Evolutionary conservation across 2,329 filamentous ascomycete genomes (phyloP), one percentile per base, ranked within the genome.

Genomic region (Cryphonectria naterciae): DNA sequence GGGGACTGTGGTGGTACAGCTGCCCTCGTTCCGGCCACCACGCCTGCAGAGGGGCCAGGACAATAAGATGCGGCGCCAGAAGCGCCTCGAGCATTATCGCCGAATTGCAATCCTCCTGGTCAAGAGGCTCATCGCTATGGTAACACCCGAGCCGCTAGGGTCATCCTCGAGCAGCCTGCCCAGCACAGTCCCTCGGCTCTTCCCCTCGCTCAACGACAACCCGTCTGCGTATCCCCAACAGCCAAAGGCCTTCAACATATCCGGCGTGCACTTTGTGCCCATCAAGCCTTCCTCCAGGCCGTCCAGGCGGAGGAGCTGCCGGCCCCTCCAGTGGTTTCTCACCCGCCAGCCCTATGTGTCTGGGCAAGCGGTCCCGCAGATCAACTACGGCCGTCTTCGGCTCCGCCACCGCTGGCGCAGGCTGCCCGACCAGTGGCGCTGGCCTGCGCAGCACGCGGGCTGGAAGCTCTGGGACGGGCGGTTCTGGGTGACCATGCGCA

Each of bases 381-480:
- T 56, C 52, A 54, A 54, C 6, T 72, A 58, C 5, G 39, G 73
- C 8, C 43, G 67, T 5, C 78, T 78, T 56, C 65, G 72, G 0
- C 2, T 73, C 17, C 28, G 65, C 17, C 68, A 75, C 19, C 41
- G 67, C 15, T 71, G 71, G 56, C 63, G 62, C 22, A 32, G 64
- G 25, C 69, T 68, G 7, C 61, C 54, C 15, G 46, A 65, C 2
- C 19, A 66, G 8, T 79, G 77, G 77, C 71, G 72, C 10, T 78
- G 78, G 77, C 70, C 74, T 1, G 5, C n/a, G 3, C 41, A 37
- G 13, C 81, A 79, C 80, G 71, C 69, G 49, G 72, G 67, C 1
- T 83, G 82, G 79, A 71, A 75, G 63, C 77, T 86, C 68, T 92
- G 85, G 80, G 89, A 92, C 77, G 86, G 88, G 0, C 86, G 89